Evolutionary conservation across 176 grass and related monocot species (phyloP), one percentile per base, ranked within the genome.

Genomic region (Tuctoria greenei): DNA sequence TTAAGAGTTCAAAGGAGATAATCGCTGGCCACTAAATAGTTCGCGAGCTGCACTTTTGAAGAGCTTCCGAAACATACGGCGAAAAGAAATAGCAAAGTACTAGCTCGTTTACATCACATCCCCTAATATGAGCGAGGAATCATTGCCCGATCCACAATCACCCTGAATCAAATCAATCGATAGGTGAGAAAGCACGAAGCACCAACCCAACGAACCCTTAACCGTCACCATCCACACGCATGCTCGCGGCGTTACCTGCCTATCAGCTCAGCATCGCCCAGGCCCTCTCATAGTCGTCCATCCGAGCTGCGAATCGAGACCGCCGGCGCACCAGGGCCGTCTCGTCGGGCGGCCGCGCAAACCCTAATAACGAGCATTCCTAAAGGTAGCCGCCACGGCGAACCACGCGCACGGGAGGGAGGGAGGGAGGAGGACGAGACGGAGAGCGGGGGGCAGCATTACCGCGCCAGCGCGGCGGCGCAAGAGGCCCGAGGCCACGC

Each of bases 381-480:
- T 8, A 51, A 67, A 54, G 25, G 39, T 38, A 40, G 62, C 26
- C 3, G 31, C 65, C 50, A 49, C 1, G 42, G 63, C 14, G 6
- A 18, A 35, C n/a, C 74, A 7, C 14, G 21, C 14, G 3, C 13
- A 6, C 41, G 2, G 1, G 31, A 31, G n/a, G n/a, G n/a, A n/a
- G n/a, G n/a, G n/a, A n/a, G n/a, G n/a, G 18, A 7, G 20, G 18
- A 31, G 14, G 1, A 13, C 18, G 18, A 5, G 35, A 14, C 2
- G 37, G 14, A 18, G 5, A 8, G 18, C 7, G 47, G 5, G 47
- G 12, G 10, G 4, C 12, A 23, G 64, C 14, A 28, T 82, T 87
- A 96, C 89, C 7, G 78, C 57, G 59, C 49, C 64, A 37, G 84
- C 57, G 75, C 82, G 93, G 77, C 87, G 90, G 52, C 74, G 82